Evolutionary conservation across 805 yeast genomes (phyloP).

Genomic region (Pichia phayaonensis): DNA sequence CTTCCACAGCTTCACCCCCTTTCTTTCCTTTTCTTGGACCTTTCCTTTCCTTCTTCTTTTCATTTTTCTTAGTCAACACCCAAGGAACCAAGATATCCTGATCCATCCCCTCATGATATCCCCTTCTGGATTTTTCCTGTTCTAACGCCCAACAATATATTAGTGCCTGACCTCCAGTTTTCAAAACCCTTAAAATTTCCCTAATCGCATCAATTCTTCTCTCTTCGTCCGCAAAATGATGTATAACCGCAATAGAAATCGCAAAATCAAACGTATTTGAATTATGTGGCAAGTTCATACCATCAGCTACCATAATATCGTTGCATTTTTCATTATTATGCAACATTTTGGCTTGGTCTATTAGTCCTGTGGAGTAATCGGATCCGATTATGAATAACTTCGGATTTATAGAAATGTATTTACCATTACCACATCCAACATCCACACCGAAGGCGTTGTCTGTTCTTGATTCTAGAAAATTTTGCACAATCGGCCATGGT

Average conservation of each 20-base stretch:
- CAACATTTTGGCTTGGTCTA: constrained; percentile 51
- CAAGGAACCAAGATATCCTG: constrained; percentile 96
- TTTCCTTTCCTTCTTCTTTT: constrained; percentile 9
- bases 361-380: constrained; percentile 64
- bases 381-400: constrained; percentile 66
- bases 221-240: constrained; percentile 82
- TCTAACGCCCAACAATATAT: constrained; percentile 97
- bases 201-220: constrained; percentile 70
- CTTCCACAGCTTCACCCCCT: constrained; percentile 10
- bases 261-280: constrained; percentile 61
- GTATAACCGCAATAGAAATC: constrained; percentile 90
- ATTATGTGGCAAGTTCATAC: constrained; percentile 54
- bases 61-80: constrained; percentile 59
- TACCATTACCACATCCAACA: constrained; percentile 97
- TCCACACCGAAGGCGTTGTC: constrained; percentile 73
- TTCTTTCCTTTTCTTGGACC: constrained; percentile 4
- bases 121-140: constrained; percentile 80
- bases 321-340: constrained; percentile 21
- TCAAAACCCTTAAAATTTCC: constrained; percentile 53
- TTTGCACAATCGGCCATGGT: constrained; percentile 95
- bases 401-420: constrained; percentile 68
- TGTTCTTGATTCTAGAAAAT: constrained; percentile 44
- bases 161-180: constrained; percentile 57
- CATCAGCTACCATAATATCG: constrained; percentile 77
- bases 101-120: constrained; percentile 84